Percentiles rank a stretch among this genome's conserved stretches.
phyloP scores from a whole-genome alignment of 2,329 filamentous ascomycete genomes.

The Elsinoe perseae region DNA sequence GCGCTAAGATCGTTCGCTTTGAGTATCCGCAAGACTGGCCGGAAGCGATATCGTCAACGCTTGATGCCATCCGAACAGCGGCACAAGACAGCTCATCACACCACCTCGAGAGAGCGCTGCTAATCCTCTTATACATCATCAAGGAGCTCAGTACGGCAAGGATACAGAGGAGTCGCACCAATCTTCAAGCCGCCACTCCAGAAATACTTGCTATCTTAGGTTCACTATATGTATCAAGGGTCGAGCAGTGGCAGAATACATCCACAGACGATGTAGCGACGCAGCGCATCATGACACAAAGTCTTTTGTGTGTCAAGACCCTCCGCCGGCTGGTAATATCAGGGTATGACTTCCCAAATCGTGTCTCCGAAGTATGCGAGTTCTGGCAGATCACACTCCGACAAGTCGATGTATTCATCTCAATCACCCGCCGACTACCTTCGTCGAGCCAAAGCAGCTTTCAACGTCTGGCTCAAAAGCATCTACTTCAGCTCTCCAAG shows the following conservation, averaged over 20 bases:
- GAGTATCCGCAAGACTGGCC: conserved; percentile 86
- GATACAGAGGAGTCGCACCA: conserved; percentile 64
- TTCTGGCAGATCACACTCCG: conserved; percentile 74
- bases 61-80: conserved; percentile 55
- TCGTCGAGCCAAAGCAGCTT: conserved; percentile 43
- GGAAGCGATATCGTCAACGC: conserved; percentile 46
- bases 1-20: conserved; percentile 79
- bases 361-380: conserved; percentile 64
- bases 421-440: conserved; percentile 50
- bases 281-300: conserved; percentile 63
- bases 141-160: conserved; percentile 84
- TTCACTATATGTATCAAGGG: conserved; percentile 68
- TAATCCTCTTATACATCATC: conserved; percentile 74
- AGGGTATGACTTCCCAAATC: conserved; percentile 77
- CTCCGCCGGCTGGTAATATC: conserved; percentile 69
- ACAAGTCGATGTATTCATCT: conserved; percentile 70
- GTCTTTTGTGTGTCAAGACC: conserved; percentile 68
- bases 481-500: conserved; percentile 84
- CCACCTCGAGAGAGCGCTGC: conserved; percentile 64
- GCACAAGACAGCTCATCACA: conserved; percentile 41
- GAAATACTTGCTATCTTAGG: conserved; percentile 76
- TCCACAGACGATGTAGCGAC: conserved; percentile 46
- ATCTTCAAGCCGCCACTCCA: conserved; percentile 68
- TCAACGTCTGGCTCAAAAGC: conserved; percentile 59
- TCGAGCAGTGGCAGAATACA: conserved; percentile 53